Base-by-base conservation (phyloP, 2,329 filamentous ascomycete species). In the Fusarium oxysporum region DNA sequence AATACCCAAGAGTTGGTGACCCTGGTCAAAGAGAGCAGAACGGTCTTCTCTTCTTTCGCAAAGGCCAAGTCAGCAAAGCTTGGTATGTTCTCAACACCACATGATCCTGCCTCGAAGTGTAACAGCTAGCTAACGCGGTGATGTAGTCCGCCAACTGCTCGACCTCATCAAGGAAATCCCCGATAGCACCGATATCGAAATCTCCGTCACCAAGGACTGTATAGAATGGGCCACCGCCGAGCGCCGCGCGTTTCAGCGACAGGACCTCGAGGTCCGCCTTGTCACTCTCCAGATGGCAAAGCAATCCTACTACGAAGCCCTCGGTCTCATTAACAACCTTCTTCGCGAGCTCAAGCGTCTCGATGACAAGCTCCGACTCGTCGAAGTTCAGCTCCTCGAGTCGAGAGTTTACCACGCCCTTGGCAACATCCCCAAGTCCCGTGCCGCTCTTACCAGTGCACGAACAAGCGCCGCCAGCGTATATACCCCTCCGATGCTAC, bases 41-140 rank as follows among this genome's bases (percentile, higher is more conserved):
- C 93, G 74, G 93, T 96, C 48, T 91, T 99, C 74, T 98, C 96
- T 65, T 96, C 94, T 73, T 98, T 99, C 83, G 96, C 96, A 74
- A 98, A 98, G 88, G 96, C 97, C 71, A 99, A 99, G 90, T 98
- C 96, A 37, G 94, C 96, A 63, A 99, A 99, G 86, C 88, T 99
- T 71, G 94, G 96, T 98, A 91, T 74, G 92, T 71, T 48, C 3
- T 47, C 23, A 19, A 16, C 28, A 16, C 48, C 8, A 8, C 5
- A n/a, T 21, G 32, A 37, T 12, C n/a, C 47, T 63, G 58, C 70
- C 59, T 61, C 56, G 43, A 48, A 53, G 21, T 13, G n/a, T 32
- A 40, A 38, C 33, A 60, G 23, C 16, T 23, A 59, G 62, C 73
- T 77, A 71, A 77, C 66, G 56, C 50, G 45, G 63, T 62, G 61